Evolutionary conservation across 2,329 filamentous ascomycete genomes (phyloP).

Genomic region (Clonostachys sp.): DNA sequence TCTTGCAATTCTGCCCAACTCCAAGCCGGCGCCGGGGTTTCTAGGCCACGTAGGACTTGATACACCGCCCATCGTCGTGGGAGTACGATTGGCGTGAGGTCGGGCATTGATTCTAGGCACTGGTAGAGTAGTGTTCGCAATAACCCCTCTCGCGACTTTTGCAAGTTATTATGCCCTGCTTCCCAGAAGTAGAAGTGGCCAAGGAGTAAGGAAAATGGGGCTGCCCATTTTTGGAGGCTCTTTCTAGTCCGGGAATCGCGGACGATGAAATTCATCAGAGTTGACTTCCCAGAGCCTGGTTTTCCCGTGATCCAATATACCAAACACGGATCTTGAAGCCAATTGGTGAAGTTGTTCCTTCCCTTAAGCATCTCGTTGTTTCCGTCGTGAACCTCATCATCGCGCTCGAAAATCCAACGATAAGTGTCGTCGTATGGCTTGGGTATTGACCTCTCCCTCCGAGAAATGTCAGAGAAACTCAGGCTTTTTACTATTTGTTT

Average conservation of each 20-base stretch:
- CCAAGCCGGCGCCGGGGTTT: background rate
- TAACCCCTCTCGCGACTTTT: conserved; percentile 33
- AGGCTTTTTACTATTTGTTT: background rate
- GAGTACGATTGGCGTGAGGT: background rate
- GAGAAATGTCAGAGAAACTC: background rate
- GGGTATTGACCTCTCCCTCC: conserved; percentile 3
- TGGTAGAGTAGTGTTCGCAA: conserved; percentile 14
- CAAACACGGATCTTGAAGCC: background rate
- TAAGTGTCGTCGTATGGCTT: conserved; percentile 3
- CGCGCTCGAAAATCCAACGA: conserved; percentile 2
- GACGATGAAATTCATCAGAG: conserved; percentile 33
- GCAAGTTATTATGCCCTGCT: conserved; percentile 23
- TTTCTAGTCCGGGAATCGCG: conserved; percentile 15
- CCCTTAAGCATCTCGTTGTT: conserved; percentile 9
- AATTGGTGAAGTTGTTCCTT: conserved; percentile 6
- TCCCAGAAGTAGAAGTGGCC: conserved; percentile 35
- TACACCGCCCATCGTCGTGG: background rate
- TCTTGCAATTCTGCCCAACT: background rate
- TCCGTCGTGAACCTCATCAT: background rate
- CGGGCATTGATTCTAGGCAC: background rate
- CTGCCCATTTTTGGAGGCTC: conserved; percentile 26
- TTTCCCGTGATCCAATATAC: conserved; percentile 34
- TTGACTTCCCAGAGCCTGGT: conserved; percentile 37
- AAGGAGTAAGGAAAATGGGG: conserved; percentile 14
- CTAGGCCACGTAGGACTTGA: background rate